Conservation (phyloP, 208 protist species). For the Crithidia sp. region DNA sequence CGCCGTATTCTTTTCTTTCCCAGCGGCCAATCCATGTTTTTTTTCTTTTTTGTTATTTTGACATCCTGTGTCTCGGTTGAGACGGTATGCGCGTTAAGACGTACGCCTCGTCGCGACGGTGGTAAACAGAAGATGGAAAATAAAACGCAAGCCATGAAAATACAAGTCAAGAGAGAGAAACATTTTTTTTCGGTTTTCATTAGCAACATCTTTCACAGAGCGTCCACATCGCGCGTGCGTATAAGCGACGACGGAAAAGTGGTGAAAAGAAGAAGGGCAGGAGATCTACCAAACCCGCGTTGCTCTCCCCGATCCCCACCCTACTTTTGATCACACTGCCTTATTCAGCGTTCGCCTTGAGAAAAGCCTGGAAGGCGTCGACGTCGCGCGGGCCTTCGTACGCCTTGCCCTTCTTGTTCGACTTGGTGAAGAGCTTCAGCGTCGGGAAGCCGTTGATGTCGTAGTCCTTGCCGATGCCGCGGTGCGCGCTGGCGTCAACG, state of each 20-base stretch:
- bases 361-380: slow-evolving; percentile 49
- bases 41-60: slow-evolving; percentile 1
- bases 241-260: too few relatives aligned
- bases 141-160: slow-evolving; percentile 11
- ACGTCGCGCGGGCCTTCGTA: slow-evolving; percentile 73
- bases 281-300: too few relatives aligned
- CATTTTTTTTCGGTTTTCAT: background rate
- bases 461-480: slow-evolving; percentile 54
- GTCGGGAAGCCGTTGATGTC: slow-evolving; percentile 87
- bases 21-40: background rate
- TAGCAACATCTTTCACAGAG: too few relatives aligned
- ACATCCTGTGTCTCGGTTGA: background rate
- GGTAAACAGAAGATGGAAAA: background rate
- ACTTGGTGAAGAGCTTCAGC: slow-evolving; percentile 86
- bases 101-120: too few relatives aligned
- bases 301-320: too few relatives aligned
- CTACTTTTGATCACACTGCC: too few relatives aligned
- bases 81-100: background rate
- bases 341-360: slow-evolving; percentile 38
- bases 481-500: slow-evolving; percentile 66
- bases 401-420: slow-evolving; percentile 63
- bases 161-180: background rate
- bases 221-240: too few relatives aligned
- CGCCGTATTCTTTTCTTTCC: background rate
- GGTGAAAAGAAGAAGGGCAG: too few relatives aligned